Percentiles rank a stretch among this genome's conserved stretches.
These are phyloP conservation scores for Pseudonitzschia delicatissima DNA, from an alignment of 108 stramenopile genomes.

Conservation along the genomic window DNA sequence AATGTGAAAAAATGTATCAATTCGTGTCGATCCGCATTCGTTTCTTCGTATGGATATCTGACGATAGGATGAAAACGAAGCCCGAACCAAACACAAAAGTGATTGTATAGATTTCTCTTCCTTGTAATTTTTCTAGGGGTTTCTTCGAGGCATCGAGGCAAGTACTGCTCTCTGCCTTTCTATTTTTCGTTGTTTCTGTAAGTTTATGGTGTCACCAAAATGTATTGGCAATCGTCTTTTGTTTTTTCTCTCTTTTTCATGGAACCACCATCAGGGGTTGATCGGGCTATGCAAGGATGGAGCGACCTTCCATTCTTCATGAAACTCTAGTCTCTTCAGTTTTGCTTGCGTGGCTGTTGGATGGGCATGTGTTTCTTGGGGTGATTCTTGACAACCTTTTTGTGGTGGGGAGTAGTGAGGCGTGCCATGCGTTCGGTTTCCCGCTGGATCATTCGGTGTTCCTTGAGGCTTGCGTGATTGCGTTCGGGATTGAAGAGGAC, in stretches of 20 bases:
- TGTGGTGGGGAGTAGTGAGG: slow-evolving; percentile 6
- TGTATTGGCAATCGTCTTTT: slow-evolving; percentile 10
- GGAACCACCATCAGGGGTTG: not conserved
- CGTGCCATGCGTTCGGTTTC: slow-evolving; percentile 12
- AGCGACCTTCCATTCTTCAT: not conserved
- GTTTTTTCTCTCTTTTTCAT: slow-evolving; percentile 6
- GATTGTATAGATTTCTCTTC: not conserved
- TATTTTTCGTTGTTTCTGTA: slow-evolving; percentile 11
- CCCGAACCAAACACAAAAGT: not conserved
- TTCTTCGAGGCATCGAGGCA: not conserved
- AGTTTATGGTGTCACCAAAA: not conserved
- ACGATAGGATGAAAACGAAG: not conserved
- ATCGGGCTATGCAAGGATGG: not conserved
- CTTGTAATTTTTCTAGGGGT: not conserved
- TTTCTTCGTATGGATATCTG: not conserved
- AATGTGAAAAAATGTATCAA: not conserved
- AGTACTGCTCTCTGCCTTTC: not conserved
- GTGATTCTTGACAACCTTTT: slow-evolving; percentile 15
- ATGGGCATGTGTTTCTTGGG: slow-evolving; percentile 24
- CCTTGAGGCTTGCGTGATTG: not conserved
- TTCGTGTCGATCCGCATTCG: too few species aligned
- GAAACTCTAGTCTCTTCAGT: not conserved
- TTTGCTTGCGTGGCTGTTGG: slow-evolving; percentile 41
- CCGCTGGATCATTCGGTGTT: slow-evolving; percentile 13
- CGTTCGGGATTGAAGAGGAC: slow-evolving; percentile 12